Base-by-base conservation (phyloP, 2,329 filamentous ascomycete genomes). In the Microascus cirrosus region DNA sequence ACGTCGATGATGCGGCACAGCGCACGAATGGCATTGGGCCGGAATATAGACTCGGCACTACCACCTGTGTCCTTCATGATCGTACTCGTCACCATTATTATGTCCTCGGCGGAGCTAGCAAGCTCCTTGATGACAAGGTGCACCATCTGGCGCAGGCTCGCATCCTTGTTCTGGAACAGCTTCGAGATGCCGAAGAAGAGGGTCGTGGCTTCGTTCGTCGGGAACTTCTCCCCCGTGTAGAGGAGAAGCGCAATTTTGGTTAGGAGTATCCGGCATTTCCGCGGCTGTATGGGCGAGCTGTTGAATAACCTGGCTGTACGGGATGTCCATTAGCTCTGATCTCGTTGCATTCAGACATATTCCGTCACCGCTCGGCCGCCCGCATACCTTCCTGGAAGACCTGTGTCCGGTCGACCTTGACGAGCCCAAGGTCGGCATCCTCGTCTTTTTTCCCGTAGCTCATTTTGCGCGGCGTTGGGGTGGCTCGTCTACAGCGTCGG, bases 1-100 rank as follows among this genome's bases (percentile, higher is more conserved):
- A 93, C 90, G 77, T 96, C 91, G 69, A 97, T 97, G 69, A 99
- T 96, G 64, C 94, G 87, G 77, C 93, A 97, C 64, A 97, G 79
- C 45, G 93, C 92, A 66, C 94, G 83, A 70, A 97, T 97, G 62
- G 94, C 93, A 76, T 99, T 99, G 56, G 94, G 90, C 67, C 94
- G 83, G 77, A 92, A 96, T 59, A 96, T 85, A 57, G 92, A 87
- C 70, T 97, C 94, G 68, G 90, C 96, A 68, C 92, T 90, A 62
- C 95, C 91, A 56, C 92, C 91, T 12, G 93, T 96, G 72, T 99
- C 94, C 79, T 99, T 99, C 94, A 97, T 99, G 66, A 99, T 96
- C 65, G 93, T 96, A 74, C 90, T 95, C 20, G 94, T 99, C 61
- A 96, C 94, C 94, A 99, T 97, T 71, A 99, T 99, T 63, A 96